Evolutionary conservation across 768 basidiomycete genomes (phyloP), one percentile per base, ranked within the genome.

Genomic region (Glaciozyma antarctica): DNA sequence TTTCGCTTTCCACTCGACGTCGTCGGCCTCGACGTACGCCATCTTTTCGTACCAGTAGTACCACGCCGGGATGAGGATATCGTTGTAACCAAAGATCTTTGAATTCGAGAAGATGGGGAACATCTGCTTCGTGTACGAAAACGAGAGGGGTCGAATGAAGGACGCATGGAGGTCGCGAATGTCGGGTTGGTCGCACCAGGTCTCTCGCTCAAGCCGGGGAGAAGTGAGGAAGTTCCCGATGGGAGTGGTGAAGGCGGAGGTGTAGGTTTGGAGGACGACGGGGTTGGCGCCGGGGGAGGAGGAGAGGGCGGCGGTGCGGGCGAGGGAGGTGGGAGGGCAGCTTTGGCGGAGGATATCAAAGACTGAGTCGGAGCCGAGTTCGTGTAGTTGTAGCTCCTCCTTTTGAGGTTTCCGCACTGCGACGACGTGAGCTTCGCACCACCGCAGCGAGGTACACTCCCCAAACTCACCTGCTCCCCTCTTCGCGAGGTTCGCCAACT

Each of bases 111-210:
- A 56, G 3, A 65, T 48, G 21, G 64, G 64, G 22, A 28, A 60
- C 21, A 51, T 47, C 41, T 54, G 45, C 22, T 48, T 32, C 26
- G 59, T 56, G 45, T 32, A 60, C 45, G 32, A 26, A 16, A 60
- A 60, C 30, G 44, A 54, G 21, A 65, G 54, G 38, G 64, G 64
- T 4, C 41, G 64, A 38, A 57, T 44, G 22, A 56, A 52, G 24
- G 54, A 28, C 43, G 54, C 53, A 26, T 60, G 59, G 24, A 65
- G 64, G 44, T 60, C 59, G 8, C 51, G 64, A 21, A 65, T 19
- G 54, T 65, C 64, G 47, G 64, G 64, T 49, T 65, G 64, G 28
- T 57, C 64, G 60, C 64, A 65, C 59, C 64, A 65, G 26, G 64
- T 32, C 15, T 12, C 19, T 22, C 60, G 64, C 28, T 65, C 64